phyloP scores from a whole-genome alignment of 257 asterid species.

The Datura wrightii region DNA sequence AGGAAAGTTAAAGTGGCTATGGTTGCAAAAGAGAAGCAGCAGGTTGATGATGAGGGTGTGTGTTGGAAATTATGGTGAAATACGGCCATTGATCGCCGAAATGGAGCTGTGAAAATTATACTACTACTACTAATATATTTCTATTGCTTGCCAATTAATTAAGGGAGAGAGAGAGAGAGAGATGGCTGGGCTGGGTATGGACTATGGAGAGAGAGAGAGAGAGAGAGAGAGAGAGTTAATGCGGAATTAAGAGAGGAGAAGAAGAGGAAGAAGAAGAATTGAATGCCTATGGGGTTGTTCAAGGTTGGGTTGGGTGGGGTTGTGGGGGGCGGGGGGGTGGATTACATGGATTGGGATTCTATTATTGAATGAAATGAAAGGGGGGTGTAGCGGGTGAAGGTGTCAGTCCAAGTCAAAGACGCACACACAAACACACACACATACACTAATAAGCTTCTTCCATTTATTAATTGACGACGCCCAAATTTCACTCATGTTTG shows the following conservation, averaged over 20 bases:
- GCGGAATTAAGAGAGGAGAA: background rate
- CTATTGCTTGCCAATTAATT: background rate
- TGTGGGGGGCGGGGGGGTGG: too few relatives aligned
- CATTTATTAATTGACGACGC: background rate
- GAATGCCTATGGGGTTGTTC: background rate
- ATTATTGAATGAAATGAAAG: conserved; percentile 21
- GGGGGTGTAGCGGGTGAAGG: background rate
- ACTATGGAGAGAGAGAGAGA: too few relatives aligned
- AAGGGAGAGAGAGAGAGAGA: too few relatives aligned
- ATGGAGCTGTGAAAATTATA: too few relatives aligned
- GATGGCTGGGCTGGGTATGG: background rate
- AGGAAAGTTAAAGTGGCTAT: conserved; percentile 27
- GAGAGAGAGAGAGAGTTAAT: background rate
- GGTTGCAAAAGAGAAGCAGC: conserved; percentile 12
- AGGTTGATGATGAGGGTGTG: background rate
- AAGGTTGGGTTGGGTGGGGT: background rate
- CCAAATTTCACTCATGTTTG: background rate
- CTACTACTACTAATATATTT: too few relatives aligned
- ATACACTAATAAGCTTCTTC: background rate
- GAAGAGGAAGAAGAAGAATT: too few relatives aligned
- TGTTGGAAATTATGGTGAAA: background rate
- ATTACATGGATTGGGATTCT: conserved; percentile 8
- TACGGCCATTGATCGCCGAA: background rate
- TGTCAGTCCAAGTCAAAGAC: conserved; percentile 32
- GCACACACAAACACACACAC: background rate